Evolutionary conservation across 768 basidiomycete species (phyloP).

Genomic region (Lactarius hatsudake): DNA sequence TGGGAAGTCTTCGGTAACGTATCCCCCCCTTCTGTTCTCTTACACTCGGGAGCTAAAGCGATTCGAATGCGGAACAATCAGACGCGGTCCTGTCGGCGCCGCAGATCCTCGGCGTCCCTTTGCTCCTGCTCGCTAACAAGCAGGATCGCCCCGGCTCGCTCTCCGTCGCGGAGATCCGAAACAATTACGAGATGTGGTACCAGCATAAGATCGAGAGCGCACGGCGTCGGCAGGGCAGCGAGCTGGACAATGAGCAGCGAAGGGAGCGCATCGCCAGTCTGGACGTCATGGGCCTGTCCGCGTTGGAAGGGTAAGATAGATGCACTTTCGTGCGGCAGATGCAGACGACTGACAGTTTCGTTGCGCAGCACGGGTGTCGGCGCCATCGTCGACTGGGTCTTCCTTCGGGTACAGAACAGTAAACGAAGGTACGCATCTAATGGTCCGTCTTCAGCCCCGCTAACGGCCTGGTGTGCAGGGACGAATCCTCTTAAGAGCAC

Average conservation of each 20-base stretch:
- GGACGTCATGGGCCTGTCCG: slow-evolving; percentile 82
- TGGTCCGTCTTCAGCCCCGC: not conserved
- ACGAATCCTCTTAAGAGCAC: slow-evolving; percentile 14
- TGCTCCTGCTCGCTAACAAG: slow-evolving; percentile 93
- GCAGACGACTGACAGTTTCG: not conserved
- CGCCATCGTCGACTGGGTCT: slow-evolving; percentile 92
- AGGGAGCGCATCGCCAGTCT: slow-evolving; percentile 47
- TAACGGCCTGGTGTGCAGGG: slow-evolving; percentile 5
- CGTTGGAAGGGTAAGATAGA: slow-evolving; percentile 74
- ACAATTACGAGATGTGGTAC: slow-evolving; percentile 86
- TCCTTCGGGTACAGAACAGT: slow-evolving; percentile 90
- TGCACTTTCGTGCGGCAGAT: slow-evolving; percentile 1
- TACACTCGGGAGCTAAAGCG: slow-evolving; percentile 29
- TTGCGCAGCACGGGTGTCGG: slow-evolving; percentile 74
- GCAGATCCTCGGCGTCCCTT: slow-evolving; percentile 84
- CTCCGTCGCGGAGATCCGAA: slow-evolving; percentile 86
- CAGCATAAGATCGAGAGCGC: slow-evolving; percentile 70
- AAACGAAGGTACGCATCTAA: slow-evolving; percentile 47
- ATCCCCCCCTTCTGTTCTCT: not conserved
- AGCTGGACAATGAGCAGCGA: slow-evolving; percentile 33
- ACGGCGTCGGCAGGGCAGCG: slow-evolving; percentile 45
- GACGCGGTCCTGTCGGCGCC: slow-evolving; percentile 87
- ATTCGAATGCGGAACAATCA: slow-evolving; percentile 37
- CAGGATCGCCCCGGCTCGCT: slow-evolving; percentile 82
- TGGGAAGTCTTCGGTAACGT: slow-evolving; percentile 95